These are phyloP conservation scores for Geotrichum candidum DNA, from an alignment of 1,139 yeast genomes.

Conservation along the genomic window DNA sequence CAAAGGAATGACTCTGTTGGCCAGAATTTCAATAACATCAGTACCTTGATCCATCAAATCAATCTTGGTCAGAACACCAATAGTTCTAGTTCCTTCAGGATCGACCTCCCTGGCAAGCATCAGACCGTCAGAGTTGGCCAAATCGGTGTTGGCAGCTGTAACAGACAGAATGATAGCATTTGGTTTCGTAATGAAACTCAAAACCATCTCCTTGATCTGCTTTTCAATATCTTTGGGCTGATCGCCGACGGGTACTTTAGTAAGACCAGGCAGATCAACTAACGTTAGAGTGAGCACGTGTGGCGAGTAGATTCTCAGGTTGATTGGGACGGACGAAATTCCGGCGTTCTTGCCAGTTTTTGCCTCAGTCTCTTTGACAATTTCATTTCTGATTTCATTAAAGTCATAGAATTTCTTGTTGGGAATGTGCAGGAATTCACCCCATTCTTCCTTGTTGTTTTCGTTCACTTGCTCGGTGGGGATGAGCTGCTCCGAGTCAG, in stretches of 20 bases:
- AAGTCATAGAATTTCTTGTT: slow-evolving; percentile 83
- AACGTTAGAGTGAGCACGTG: slow-evolving; percentile 93
- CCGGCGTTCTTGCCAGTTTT: slow-evolving; percentile 92
- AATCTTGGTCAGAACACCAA: slow-evolving; percentile 94
- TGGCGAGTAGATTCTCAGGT: slow-evolving; percentile 90
- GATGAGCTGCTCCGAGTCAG: slow-evolving; percentile 1
- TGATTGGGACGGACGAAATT: slow-evolving; percentile 87
- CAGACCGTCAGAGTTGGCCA: slow-evolving; percentile 95
- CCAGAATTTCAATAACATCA: slow-evolving; percentile 94
- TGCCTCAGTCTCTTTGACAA: slow-evolving; percentile 88
- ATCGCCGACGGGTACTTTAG: slow-evolving; percentile 98
- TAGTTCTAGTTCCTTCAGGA: slow-evolving; percentile 93
- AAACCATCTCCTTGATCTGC: slow-evolving; percentile 89
- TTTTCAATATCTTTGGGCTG: slow-evolving; percentile 97
- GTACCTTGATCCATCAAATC: slow-evolving; percentile 98
- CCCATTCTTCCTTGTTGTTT: slow-evolving; percentile 63
- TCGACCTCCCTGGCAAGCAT: slow-evolving; percentile 96
- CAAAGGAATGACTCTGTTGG: slow-evolving; percentile 92
- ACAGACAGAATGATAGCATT: slow-evolving; percentile 94
- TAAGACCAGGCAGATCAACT: slow-evolving; percentile 95
- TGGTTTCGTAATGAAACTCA: slow-evolving; percentile 90
- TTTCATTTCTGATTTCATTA: slow-evolving; percentile 85
- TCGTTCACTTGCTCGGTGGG: slow-evolving; percentile 16
- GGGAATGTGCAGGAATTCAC: slow-evolving; percentile 91
- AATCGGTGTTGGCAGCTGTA: slow-evolving; percentile 94